Conservation (phyloP, 139 green algal genomes). For the Pleodorina starrii region DNA sequence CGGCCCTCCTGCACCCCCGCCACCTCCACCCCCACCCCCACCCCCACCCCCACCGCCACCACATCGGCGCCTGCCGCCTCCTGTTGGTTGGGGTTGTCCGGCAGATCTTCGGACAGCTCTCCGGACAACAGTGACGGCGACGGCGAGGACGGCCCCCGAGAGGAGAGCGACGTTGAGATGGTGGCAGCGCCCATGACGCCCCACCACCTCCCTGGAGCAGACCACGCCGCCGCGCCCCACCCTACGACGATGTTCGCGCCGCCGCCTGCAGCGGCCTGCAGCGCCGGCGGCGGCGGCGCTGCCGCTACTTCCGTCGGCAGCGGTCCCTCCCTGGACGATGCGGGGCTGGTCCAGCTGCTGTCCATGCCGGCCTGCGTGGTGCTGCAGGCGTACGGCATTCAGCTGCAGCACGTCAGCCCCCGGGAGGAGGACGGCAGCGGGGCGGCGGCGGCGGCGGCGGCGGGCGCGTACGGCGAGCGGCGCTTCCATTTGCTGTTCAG, state of each 20-base stretch:
- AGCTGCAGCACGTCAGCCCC: constrained; percentile 9
- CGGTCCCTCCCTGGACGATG: neutral
- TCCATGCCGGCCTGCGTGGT: neutral
- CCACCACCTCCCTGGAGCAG: neutral
- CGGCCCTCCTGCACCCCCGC: neutral
- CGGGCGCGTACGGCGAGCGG: neutral
- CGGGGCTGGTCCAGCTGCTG: neutral
- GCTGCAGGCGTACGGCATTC: constrained; percentile 21
- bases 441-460: neutral
- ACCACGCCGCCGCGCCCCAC: neutral
- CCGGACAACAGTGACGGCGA: neutral
- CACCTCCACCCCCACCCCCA: neutral
- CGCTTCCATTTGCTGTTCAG: constrained; percentile 15
- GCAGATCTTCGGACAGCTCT: neutral
- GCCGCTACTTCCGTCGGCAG: no score
- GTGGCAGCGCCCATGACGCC: constrained; percentile 20
- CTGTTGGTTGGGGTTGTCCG: neutral
- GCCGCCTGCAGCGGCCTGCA: no score
- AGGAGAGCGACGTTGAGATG: constrained; percentile 5
- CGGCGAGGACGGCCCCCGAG: neutral
- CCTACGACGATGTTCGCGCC: no score
- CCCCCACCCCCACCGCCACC: neutral
- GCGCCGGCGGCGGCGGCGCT: neutral
- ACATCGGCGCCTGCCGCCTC: neutral
- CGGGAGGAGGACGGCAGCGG: no score